Conservation (phyloP, 2,329 filamentous ascomycete species). For the Fusarium penzigii region DNA sequence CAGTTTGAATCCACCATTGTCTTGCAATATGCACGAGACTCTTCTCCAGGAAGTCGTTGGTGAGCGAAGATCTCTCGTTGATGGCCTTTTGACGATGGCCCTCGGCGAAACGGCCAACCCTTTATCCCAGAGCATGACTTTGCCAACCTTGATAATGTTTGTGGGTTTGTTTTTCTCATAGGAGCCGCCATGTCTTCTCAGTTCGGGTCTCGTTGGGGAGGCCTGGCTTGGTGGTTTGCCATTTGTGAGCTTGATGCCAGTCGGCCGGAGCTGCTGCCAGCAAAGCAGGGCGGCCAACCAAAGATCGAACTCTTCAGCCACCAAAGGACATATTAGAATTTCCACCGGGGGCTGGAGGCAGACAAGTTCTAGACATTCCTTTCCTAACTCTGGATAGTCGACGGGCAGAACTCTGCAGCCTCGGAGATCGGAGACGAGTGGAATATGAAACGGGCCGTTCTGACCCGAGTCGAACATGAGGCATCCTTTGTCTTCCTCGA, state of each 20-base stretch:
- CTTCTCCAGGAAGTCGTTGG: slow-evolving; percentile 72
- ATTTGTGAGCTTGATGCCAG: slow-evolving; percentile 54
- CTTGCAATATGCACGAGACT: slow-evolving; percentile 90
- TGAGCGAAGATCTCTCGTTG: slow-evolving; percentile 56
- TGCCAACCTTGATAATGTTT: slow-evolving; percentile 94
- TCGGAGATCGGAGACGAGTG: slow-evolving; percentile 71
- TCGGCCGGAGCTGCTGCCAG: slow-evolving; percentile 75
- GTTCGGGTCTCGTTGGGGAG: slow-evolving; percentile 42
- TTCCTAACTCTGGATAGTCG: slow-evolving; percentile 45
- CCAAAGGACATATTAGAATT: slow-evolving; percentile 65
- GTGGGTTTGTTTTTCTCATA: slow-evolving; percentile 36
- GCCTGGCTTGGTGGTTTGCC: slow-evolving; percentile 36
- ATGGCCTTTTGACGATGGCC: slow-evolving; percentile 58
- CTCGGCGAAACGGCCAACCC: slow-evolving; percentile 57
- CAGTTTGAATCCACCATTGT: slow-evolving; percentile 92
- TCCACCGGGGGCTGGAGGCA: slow-evolving; percentile 57
- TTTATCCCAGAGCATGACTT: slow-evolving; percentile 89
- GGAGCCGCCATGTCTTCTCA: slow-evolving; percentile 42
- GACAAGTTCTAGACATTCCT: slow-evolving; percentile 55
- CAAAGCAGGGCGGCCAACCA: slow-evolving; percentile 81
- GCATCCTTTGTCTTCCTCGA: slow-evolving; percentile 74
- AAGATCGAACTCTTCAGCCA: slow-evolving; percentile 68
- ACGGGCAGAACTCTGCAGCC: slow-evolving; percentile 69
- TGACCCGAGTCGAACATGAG: slow-evolving; percentile 75
- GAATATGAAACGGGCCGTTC: slow-evolving; percentile 62